These are phyloP conservation scores for Silene noctiflora DNA, from an alignment of 179 eudicot genomes.

Conservation along the genomic window DNA sequence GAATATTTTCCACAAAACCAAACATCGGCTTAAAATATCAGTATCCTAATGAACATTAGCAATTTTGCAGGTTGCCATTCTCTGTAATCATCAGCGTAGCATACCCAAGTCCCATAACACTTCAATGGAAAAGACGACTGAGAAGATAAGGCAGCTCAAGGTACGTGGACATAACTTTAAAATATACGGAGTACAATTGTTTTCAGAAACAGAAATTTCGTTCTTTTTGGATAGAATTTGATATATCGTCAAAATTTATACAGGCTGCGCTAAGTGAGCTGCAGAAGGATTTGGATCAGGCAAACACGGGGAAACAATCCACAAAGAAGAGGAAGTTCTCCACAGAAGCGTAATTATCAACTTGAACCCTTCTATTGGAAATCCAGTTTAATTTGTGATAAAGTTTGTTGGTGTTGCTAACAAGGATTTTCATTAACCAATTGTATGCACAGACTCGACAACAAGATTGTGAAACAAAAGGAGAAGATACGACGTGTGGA, in stretches of 20 bases:
- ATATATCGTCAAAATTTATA: slow-evolving; percentile 11
- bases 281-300: slow-evolving; percentile 65
- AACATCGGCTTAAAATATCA: too few relatives aligned
- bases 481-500: slow-evolving; percentile 73
- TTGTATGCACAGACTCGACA: slow-evolving; percentile 49
- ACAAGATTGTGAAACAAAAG: slow-evolving; percentile 60
- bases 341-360: slow-evolving; percentile 69
- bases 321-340: slow-evolving; percentile 59
- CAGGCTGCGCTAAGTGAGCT: slow-evolving; percentile 59
- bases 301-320: slow-evolving; percentile 81
- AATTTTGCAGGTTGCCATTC: slow-evolving; percentile 76
- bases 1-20: too few relatives aligned
- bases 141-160: slow-evolving; percentile 73
- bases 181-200: too few relatives aligned
- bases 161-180: slow-evolving; percentile 30
- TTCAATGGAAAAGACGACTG: slow-evolving; percentile 58
- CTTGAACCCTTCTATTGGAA: slow-evolving; percentile 6
- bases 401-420: not conserved
- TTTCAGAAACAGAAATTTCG: not conserved
- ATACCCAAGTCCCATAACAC: slow-evolving; percentile 81
- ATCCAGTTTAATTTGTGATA: not conserved
- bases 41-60: not conserved
- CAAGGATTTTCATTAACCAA: not conserved
- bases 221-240: not conserved
- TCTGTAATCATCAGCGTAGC: slow-evolving; percentile 94